These are phyloP conservation scores for Saprolegnia parasitica DNA, from an alignment of 352 stramenopile species.

Conservation along the genomic window DNA sequence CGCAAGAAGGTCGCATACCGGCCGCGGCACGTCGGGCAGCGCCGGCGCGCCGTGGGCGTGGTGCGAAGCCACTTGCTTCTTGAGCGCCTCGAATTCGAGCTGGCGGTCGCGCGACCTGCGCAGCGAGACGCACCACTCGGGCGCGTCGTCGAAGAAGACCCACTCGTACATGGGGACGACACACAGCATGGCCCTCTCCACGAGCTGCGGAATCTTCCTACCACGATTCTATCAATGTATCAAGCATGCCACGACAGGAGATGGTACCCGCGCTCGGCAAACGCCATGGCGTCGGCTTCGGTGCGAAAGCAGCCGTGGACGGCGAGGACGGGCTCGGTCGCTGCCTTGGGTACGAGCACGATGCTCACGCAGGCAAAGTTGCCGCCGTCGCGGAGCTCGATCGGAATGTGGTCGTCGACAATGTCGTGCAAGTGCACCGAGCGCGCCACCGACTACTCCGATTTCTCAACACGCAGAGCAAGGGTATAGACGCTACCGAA, in stretches of 20 bases:
- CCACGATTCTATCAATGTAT: background rate
- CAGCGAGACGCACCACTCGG: conserved; percentile 64
- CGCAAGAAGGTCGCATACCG: background rate
- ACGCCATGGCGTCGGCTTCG: conserved; percentile 47
- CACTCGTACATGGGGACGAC: conserved; percentile 45
- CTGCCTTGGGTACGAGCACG: conserved; percentile 43
- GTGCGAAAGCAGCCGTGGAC: conserved; percentile 45
- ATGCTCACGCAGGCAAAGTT: conserved; percentile 52
- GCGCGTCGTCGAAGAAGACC: conserved; percentile 50
- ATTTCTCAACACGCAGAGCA: background rate
- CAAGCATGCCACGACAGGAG: background rate
- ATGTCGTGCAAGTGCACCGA: conserved; percentile 23
- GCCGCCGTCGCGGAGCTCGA: conserved; percentile 5
- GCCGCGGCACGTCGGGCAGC: background rate
- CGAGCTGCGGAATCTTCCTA: conserved; percentile 7
- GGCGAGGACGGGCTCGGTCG: conserved; percentile 50
- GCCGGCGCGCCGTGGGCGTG: background rate
- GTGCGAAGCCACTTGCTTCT: conserved; percentile 24
- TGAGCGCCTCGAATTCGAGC: conserved; percentile 18
- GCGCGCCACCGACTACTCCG: background rate
- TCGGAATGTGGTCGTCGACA: conserved; percentile 19
- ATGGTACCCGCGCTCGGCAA: conserved; percentile 11
- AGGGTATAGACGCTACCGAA: background rate
- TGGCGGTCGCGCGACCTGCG: conserved; percentile 32
- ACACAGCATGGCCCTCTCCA: conserved; percentile 46